phyloP scores from a whole-genome alignment of 2,329 filamentous ascomycete species.

The Pseudogymnoascus sp. region DNA sequence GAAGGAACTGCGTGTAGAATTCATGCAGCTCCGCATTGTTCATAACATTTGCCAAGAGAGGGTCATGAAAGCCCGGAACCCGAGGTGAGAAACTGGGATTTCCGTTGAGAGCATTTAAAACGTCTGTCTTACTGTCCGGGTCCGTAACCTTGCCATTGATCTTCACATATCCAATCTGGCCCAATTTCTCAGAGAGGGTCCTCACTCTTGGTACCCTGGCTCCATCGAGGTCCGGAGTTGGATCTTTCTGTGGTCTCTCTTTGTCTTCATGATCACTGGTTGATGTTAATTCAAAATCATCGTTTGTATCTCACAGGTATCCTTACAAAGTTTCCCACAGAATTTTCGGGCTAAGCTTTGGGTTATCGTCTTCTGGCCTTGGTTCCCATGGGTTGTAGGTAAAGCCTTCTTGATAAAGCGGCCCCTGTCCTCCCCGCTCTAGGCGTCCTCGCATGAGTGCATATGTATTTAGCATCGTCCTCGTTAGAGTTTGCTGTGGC shows the following conservation, averaged over 20 bases:
- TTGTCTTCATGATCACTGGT: background rate
- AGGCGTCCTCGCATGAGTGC: conserved; percentile 2
- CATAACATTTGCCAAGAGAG: conserved; percentile 15
- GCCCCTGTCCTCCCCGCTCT: background rate
- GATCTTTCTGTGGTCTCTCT: background rate
- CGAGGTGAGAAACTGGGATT: background rate
- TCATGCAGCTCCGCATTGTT: conserved; percentile 13
- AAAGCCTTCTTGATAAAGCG: background rate
- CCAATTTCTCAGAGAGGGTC: background rate
- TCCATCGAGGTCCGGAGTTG: background rate
- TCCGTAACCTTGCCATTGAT: conserved; percentile 23
- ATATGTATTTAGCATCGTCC: background rate
- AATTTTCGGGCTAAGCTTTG: background rate
- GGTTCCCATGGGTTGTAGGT: background rate
- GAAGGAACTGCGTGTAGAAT: conserved; percentile 18
- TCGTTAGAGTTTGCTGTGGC: background rate
- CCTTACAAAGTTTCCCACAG: background rate
- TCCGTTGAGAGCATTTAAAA: conserved; percentile 16
- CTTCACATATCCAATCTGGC: conserved; percentile 19
- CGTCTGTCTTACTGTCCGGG: conserved; percentile 21
- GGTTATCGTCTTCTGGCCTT: background rate
- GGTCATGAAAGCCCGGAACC: background rate
- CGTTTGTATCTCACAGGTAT: background rate
- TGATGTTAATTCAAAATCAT: background rate
- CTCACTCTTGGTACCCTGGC: background rate